phyloP scores from a whole-genome alignment of 2,329 filamentous ascomycete genomes.

The Fusarium solani-melongenae region DNA sequence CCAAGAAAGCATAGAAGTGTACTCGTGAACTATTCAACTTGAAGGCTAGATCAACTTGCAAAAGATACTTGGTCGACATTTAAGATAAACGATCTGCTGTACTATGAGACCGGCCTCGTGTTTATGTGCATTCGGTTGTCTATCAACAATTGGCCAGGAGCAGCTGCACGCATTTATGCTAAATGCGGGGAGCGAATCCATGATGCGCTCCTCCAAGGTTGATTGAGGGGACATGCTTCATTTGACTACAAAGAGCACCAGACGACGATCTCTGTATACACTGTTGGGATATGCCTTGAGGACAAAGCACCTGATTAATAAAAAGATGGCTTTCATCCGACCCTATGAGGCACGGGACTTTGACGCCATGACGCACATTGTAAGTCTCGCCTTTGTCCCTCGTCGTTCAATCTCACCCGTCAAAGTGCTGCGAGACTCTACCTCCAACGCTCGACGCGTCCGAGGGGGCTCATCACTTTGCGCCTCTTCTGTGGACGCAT shows the following conservation, averaged over 20 bases:
- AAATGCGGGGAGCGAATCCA: not conserved
- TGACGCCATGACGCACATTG: constrained; percentile 55
- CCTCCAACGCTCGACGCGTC: constrained; percentile 54
- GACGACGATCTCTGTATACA: not conserved
- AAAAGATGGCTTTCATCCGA: constrained; percentile 58
- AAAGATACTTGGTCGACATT: not conserved
- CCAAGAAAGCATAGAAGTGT: not conserved
- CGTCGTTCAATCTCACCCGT: not conserved
- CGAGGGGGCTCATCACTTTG: constrained; percentile 48
- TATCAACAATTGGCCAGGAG: not conserved
- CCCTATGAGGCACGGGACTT: constrained; percentile 53
- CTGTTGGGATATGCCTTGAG: not conserved
- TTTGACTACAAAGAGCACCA: not conserved
- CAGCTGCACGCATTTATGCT: not conserved
- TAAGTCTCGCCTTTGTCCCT: constrained; percentile 38
- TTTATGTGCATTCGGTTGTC: not conserved
- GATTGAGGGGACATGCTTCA: not conserved
- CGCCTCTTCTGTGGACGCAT: constrained; percentile 64
- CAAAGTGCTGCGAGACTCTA: constrained; percentile 61
- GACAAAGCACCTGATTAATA: not conserved
- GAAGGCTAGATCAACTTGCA: not conserved
- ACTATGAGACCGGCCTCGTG: not conserved
- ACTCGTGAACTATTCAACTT: not conserved
- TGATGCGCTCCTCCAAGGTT: not conserved
- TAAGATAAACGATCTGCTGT: not conserved